These are phyloP conservation scores for Eimeria praecox DNA, from an alignment of 169 alveolate species.

Conservation along the genomic window DNA sequence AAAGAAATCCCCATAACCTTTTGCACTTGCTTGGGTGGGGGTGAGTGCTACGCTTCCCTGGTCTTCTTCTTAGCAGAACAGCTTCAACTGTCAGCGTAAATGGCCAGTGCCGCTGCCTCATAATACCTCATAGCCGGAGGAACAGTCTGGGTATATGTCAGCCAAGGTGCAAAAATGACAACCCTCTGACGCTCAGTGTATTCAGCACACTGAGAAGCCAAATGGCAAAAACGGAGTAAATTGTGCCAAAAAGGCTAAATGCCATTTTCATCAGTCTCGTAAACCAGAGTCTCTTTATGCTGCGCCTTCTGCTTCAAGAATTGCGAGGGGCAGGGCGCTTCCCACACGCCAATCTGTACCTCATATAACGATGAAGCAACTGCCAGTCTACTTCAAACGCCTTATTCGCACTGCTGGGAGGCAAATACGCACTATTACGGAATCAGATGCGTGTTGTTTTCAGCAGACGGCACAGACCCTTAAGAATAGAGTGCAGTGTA, in stretches of 20 bases:
- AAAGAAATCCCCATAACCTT: background rate
- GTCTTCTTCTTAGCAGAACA: conserved; percentile 74
- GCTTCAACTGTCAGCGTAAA: background rate
- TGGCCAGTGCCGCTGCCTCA: background rate
- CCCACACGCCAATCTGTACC: background rate
- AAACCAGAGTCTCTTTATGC: background rate
- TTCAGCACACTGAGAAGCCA: background rate
- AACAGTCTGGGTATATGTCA: background rate
- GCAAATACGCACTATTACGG: background rate
- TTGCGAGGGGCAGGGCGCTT: background rate
- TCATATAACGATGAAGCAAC: background rate
- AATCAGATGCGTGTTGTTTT: background rate
- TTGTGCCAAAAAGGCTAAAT: background rate
- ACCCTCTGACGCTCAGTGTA: background rate
- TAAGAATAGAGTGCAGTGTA: background rate
- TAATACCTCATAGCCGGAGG: background rate
- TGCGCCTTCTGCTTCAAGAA: background rate
- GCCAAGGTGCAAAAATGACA: background rate
- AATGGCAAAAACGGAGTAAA: background rate
- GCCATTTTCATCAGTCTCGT: background rate
- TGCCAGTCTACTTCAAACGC: background rate
- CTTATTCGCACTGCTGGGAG: background rate
- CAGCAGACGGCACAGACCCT: background rate
- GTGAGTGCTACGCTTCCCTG: background rate
- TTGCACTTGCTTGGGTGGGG: background rate